These are phyloP conservation scores for Vigna hirtella DNA, from an alignment of 306 rosid species.

Conservation along the genomic window DNA sequence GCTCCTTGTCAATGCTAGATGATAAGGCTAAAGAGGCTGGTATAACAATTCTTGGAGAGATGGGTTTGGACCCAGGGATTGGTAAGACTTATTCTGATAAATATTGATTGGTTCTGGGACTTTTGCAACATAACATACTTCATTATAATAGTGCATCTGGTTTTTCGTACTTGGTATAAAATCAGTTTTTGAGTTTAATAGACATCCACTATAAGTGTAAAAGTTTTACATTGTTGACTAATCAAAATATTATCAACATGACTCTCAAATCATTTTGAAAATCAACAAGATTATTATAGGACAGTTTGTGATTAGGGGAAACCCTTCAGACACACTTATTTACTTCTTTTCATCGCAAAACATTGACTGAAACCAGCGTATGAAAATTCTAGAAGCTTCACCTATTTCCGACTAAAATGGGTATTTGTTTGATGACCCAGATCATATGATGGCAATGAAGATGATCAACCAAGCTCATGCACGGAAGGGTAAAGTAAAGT, in stretches of 20 bases:
- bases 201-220: no score
- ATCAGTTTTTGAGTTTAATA: neutral
- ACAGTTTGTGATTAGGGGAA: no score
- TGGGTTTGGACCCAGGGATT: conserved; percentile 99
- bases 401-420: neutral
- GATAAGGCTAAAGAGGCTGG: conserved; percentile 83
- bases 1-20: conserved; percentile 70
- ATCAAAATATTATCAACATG: no score
- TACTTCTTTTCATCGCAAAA: conserved; percentile 9
- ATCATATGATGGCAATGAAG: conserved; percentile 99
- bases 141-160: neutral
- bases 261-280: no score
- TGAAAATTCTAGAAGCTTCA: neutral
- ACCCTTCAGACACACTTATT: conserved; percentile 25
- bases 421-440: conserved; percentile 55
- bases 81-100: conserved; percentile 60
- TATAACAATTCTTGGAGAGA: conserved; percentile 90
- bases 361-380: conserved; percentile 32
- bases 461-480: conserved; percentile 82
- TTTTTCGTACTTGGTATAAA: neutral
- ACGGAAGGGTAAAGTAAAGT: conserved; percentile 70
- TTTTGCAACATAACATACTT: conserved; percentile 13
- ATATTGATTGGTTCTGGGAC: conserved; percentile 7
- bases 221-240: no score
- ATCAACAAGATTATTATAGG: no score